These are phyloP conservation scores for Fusarium graminum DNA, from an alignment of 2,329 filamentous ascomycete genomes.

Conservation along the genomic window DNA sequence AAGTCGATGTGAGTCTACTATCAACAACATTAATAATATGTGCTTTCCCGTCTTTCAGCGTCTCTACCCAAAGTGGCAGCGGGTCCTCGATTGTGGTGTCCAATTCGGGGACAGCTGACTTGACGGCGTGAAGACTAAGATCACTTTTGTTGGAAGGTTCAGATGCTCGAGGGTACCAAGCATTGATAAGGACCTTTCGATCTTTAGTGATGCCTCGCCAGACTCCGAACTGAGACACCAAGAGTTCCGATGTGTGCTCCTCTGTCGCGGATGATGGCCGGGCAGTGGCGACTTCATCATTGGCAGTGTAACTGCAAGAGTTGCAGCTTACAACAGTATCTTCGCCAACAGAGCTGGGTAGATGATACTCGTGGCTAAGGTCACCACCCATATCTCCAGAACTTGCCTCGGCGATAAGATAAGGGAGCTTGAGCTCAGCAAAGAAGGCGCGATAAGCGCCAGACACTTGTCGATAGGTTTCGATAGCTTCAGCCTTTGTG, in stretches of 20 bases:
- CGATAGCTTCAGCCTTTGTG: slow-evolving; percentile 74
- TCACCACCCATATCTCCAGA: slow-evolving; percentile 97
- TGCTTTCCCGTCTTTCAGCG: slow-evolving; percentile 44
- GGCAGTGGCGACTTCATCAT: slow-evolving; percentile 83
- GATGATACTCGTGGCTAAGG: slow-evolving; percentile 94
- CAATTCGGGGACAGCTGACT: slow-evolving; percentile 73
- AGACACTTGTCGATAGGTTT: slow-evolving; percentile 83
- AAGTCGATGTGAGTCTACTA: slow-evolving; percentile 47
- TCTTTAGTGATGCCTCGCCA: slow-evolving; percentile 78
- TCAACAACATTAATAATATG: slow-evolving; percentile 55
- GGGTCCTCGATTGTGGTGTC: slow-evolving; percentile 78
- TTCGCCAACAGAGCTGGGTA: slow-evolving; percentile 83
- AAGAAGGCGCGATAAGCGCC: slow-evolving; percentile 82
- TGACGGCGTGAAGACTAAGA: slow-evolving; percentile 71
- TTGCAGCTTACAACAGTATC: slow-evolving; percentile 84
- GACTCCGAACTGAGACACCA: slow-evolving; percentile 51
- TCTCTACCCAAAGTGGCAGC: slow-evolving; percentile 64
- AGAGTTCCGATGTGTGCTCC: neutral
- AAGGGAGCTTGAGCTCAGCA: slow-evolving; percentile 83
- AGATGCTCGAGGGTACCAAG: slow-evolving; percentile 69
- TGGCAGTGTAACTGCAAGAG: slow-evolving; percentile 81
- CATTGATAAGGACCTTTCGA: slow-evolving; percentile 74
- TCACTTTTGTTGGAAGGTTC: slow-evolving; percentile 49
- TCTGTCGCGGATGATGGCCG: slow-evolving; percentile 23
- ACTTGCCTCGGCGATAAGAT: slow-evolving; percentile 87